Conservation (phyloP, 805 yeast species). For the Crinitomyces ghanaensis region DNA sequence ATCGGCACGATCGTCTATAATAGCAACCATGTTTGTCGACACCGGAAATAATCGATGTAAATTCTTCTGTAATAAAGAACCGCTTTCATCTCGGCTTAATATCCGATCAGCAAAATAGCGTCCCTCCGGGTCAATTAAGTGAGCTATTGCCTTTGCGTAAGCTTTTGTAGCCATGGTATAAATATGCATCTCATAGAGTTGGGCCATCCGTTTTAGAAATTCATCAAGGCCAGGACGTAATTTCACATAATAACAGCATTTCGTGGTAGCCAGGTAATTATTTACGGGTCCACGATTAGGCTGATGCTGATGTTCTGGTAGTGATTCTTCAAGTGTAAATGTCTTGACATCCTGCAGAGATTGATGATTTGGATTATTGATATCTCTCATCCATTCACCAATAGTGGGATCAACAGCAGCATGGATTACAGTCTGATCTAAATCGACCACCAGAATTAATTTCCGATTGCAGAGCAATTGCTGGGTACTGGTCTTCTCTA, state of each 20-base stretch:
- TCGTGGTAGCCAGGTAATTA: conserved; percentile 5
- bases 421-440: conserved; percentile 95
- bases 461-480: conserved; percentile 51
- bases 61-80: conserved; percentile 80
- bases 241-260: conserved; percentile 85
- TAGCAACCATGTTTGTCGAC: conserved; percentile 90
- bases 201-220: conserved; percentile 53
- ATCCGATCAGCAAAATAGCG: conserved; percentile 83
- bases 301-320: conserved; percentile 40
- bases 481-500: conserved; percentile 57
- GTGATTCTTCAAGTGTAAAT: conserved; percentile 60
- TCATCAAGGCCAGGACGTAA: conserved; percentile 75
- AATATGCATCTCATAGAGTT: conserved; percentile 78
- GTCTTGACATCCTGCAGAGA: conserved; percentile 72
- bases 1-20: conserved; percentile 96
- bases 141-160: conserved; percentile 82
- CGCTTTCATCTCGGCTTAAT: conserved; percentile 88
- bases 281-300: conserved; percentile 25
- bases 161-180: conserved; percentile 97
- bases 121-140: conserved; percentile 84
- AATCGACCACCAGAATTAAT: conserved; percentile 84
- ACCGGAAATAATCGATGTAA: conserved; percentile 85
- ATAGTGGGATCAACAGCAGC: conserved; percentile 97
- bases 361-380: conserved; percentile 71
- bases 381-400: conserved; percentile 89